phyloP scores from a whole-genome alignment of 2,329 filamentous ascomycete genomes.

The Xylaria sp. region DNA sequence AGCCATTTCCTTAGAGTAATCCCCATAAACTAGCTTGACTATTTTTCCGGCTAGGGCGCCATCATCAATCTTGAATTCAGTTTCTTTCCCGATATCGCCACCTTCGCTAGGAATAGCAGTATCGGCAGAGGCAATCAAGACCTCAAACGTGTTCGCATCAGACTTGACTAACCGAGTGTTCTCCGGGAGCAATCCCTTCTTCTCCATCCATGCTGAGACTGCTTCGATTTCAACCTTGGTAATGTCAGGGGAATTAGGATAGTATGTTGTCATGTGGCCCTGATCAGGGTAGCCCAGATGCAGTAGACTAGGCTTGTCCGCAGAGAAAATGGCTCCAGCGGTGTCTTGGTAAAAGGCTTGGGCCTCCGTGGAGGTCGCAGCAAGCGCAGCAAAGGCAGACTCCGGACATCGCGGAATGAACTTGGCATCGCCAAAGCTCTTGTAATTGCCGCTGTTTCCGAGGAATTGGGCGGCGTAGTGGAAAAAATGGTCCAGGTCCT shows the following conservation, averaged over 20 bases:
- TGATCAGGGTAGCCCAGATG: conserved; percentile 80
- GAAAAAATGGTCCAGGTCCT: conserved; percentile 75
- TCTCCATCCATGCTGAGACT: conserved; percentile 77
- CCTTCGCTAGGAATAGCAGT: conserved; percentile 69
- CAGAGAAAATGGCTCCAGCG: conserved; percentile 77
- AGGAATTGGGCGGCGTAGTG: conserved; percentile 84
- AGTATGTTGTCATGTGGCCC: conserved; percentile 84
- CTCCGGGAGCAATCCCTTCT: conserved; percentile 76
- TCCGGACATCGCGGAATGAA: conserved; percentile 79
- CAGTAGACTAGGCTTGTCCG: conserved; percentile 71
- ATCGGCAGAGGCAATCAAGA: conserved; percentile 77
- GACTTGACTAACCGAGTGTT: conserved; percentile 81
- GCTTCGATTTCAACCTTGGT: conserved; percentile 79
- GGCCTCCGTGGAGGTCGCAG: conserved; percentile 69
- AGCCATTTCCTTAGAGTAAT: conserved; percentile 77
- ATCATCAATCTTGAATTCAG: conserved; percentile 68
- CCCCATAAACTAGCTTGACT: conserved; percentile 78
- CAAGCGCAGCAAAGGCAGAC: conserved; percentile 72
- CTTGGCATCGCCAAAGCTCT: conserved; percentile 87
- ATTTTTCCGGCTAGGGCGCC: conserved; percentile 73
- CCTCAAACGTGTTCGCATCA: conserved; percentile 71
- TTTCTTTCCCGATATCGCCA: conserved; percentile 75
- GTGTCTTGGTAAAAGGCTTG: conserved; percentile 74
- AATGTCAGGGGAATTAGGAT: conserved; percentile 79
- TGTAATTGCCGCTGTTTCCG: conserved; percentile 86